Base-by-base conservation (phyloP, 345 rosid species). In the Aquilaria sinensis region DNA sequence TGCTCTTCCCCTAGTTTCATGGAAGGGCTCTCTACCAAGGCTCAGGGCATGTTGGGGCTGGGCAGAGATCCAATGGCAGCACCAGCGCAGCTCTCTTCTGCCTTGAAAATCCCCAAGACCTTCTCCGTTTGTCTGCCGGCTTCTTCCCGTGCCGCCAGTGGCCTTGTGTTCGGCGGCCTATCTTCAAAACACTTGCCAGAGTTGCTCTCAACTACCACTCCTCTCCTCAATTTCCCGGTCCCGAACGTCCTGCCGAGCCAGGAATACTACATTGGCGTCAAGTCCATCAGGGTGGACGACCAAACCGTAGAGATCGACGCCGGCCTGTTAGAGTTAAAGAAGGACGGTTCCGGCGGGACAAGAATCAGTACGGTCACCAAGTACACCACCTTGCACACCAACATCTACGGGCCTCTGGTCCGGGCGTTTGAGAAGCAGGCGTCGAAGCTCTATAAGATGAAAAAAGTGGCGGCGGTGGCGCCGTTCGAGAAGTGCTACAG, bases 401-500 rank as follows among this genome's bases (percentile, higher is more conserved):
- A 71, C 6, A 74, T 78, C 0, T 78, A 71, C 74, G 69, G 68
- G 31, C 63, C 74, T 49, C 29, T 78, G 9, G 45, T 61, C 4
- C 15, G 15, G 30, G 65, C 54, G 0, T 73, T 63, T 33, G 50
- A n/a, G 9, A 56, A 57, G 29, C 51, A 45, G 49, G 52, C 63
- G 13, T 31, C 53, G 4, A 48, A 16, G 23, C 6, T 9, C 43
- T 23, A 23, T 23, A 67, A 72, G 50, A 45, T 67, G n/a, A 47
- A 55, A 10, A 30, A 16, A 1, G 65, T 51, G n/a, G 23, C 53
- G 2, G 47, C 58, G 0, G 64, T 56, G 9, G 66, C 58, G 62
- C 79, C 75, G 4, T 80, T 77, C 2, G 69, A 69, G 31, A 55
- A 54, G 8, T 80, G 81, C 49, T 77, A 64, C 32, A 47, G 32